Evolutionary conservation across 257 asterid species (phyloP).

Genomic region (Fraxinus americana): DNA sequence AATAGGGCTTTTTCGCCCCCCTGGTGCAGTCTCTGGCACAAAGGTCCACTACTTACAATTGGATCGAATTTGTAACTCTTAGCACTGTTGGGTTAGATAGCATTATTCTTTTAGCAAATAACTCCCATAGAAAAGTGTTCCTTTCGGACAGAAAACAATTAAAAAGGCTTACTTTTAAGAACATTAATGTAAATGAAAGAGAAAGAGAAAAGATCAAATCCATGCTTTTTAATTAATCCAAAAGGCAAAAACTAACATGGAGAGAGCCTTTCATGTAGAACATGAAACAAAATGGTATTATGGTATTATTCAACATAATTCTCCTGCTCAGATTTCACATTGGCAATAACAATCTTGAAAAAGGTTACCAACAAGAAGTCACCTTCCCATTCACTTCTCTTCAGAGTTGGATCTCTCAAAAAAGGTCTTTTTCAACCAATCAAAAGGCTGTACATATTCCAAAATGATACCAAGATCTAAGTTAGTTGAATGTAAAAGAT

Average conservation of each 20-base stretch:
- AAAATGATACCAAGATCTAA: neutral
- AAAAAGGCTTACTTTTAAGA: too few relatives aligned
- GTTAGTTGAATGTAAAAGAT: neutral
- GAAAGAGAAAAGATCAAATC: neutral
- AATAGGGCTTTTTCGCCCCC: too few relatives aligned
- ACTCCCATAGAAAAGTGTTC: too few relatives aligned
- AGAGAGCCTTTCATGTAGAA: neutral
- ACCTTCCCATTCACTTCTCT: neutral
- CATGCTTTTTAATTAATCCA: neutral
- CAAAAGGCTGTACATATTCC: neutral
- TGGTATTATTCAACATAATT: neutral
- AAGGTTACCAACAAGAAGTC: neutral
- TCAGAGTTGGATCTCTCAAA: neutral
- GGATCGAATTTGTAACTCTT: too few relatives aligned
- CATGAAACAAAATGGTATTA: neutral
- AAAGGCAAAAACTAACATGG: too few relatives aligned
- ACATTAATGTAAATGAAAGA: too few relatives aligned
- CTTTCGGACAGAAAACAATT: too few relatives aligned
- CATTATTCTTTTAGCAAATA: too few relatives aligned
- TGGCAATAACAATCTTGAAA: neutral
- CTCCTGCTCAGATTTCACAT: neutral
- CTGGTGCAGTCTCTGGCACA: too few relatives aligned
- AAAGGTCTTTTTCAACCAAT: conserved; percentile 5
- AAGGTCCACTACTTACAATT: too few relatives aligned
- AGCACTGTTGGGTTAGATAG: too few relatives aligned